Evolutionary conservation across 1,139 yeast genomes (phyloP), one percentile per base, ranked within the genome.

Genomic region (Magnusiomyces paraingens): DNA sequence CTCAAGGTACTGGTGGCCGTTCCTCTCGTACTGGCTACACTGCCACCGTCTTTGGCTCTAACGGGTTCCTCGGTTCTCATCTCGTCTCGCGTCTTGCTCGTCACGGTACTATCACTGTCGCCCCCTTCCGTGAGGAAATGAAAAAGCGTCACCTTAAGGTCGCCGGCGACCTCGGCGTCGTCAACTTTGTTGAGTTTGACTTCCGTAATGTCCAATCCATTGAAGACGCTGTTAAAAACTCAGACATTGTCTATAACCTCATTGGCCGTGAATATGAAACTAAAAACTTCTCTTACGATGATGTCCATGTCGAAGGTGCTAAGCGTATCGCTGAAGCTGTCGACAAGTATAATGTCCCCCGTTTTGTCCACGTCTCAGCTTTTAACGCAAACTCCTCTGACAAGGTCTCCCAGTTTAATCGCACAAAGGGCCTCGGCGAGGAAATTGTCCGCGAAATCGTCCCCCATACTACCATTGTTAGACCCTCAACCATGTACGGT

Each of bases 21-120:
- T 85, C 95, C 10, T 87, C 95, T 41, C 79, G 95, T 74, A 84
- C 93, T n/a, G 96, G 96, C 1, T 86, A 83, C 72, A 86, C 93
- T 5, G 95, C 93, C 32, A 87, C 96, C 5, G 93, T 88, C 2
- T 88, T 88, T 65, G 96, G 96, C 12, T 90, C 87, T 39, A 73
- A 82, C 52, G 95, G 96, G 1, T 83, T 84, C 69, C 73, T 88
- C 58, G 96, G 96, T 42, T 80, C 90, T 54, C 80, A 85, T 62
- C 70, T 88, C 59, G 78, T 81, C 15, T 75, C 93, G 46, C 86
- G 84, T 65, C 74, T 88, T 63, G 95, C 91, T 58, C 78, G 83
- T 66, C 91, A 86, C 67, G 96, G 96, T 61, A 88, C 95, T 40
- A 72, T 78, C 57, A 83, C 87, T 11, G 81, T 86, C 54, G 85